Evolutionary conservation across 192 early-diverging fungal species (phyloP), one percentile per base, ranked within the genome.

Genomic region (Diversispora eburnea): DNA sequence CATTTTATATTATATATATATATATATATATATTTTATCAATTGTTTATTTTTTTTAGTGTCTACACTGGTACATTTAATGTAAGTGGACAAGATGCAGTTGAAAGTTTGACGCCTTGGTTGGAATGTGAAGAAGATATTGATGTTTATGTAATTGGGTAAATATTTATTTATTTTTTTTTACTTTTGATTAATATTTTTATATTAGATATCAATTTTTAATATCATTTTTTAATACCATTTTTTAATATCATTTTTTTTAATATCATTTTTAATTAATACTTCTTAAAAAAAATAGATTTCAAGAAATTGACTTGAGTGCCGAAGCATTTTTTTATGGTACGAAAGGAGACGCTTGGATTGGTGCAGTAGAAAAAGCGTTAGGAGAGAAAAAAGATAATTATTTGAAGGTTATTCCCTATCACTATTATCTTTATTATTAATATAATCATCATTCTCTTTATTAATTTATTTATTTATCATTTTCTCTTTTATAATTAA

Each of bases 51-150:
- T 73, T 15, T 67, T 19, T 2, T 73, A 87, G 84, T 39, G 82
- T 90, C 3, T 93, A 95, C 78, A 84, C 89, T 0, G 94, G 94
- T 2, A 93, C 95, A 1, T 98, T 92, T 90, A 98, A 98, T 77
- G 93, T 96, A 33, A 93, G 95, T 76, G 94, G 92, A 8, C 83
- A 84, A 33, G 71, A 80, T 17, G 86, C 91, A 7, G 78, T 88
- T 2, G 80, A 88, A 19, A 78, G 81, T 9, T 70, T 96, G 33
- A 63, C 79, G 5, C 71, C 82, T 9, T 96, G 93, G 94, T 76
- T 95, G 6, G 81, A 79, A 15, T 70, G 79, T 5, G 70, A 75
- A 6, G 20, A 66, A 22, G 81, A 85, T 41, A 84, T 85, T 12
- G 90, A 92, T 46, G 75, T 94, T 4, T 92, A 90, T 76, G 86